Base-by-base conservation (phyloP, 202 grass and related monocot genomes). In the Setaria italica region DNA sequence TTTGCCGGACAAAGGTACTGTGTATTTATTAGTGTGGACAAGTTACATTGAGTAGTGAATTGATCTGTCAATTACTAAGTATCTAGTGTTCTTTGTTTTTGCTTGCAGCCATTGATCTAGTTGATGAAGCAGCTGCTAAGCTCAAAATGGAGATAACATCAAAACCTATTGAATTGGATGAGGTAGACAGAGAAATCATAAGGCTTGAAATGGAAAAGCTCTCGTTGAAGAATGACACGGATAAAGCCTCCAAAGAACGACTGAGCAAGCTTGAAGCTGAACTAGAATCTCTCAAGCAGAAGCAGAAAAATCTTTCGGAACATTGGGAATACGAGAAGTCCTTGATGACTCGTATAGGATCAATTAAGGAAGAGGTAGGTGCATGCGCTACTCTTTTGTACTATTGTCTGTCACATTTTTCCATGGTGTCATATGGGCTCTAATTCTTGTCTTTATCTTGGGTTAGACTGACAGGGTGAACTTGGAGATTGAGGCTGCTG, bases 191-290 rank as follows among this genome's bases (percentile, higher is more conserved):
- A 86, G 90, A 94, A 84, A 93, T 95, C 43, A 79, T 98, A 67
- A 95, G 92, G 86, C 84, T 98, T 84, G 95, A 98, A 86, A 95
- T 98, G 95, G 93, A 98, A 86, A 98, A 95, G 86, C 91, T 98
- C n/a, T 98, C 91, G 11, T 84, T 98, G 82, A 98, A 95, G 80
- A 98, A 98, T 76, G 93, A 98, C 74, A 95, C 80, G 21, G 93
- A 94, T 71, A 98, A 98, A 85, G 93, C 91, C 53, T 93, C 93
- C 48, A 98, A 92, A 94, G 89, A 95, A 79, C 62, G 95, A 17
- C 74, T 98, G 75, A 90, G 77, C 79, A 98, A 92, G 88, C 78
- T 98, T 83, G 95, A 95, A 86, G 74, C 90, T 55, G 95, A 98
- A 87, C 66, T 98, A 84, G 86, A 86, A 83, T 92, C 84, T 68